Conservation (phyloP, 176 grass and related monocot species). For the Rhynchospora tenuis region DNA sequence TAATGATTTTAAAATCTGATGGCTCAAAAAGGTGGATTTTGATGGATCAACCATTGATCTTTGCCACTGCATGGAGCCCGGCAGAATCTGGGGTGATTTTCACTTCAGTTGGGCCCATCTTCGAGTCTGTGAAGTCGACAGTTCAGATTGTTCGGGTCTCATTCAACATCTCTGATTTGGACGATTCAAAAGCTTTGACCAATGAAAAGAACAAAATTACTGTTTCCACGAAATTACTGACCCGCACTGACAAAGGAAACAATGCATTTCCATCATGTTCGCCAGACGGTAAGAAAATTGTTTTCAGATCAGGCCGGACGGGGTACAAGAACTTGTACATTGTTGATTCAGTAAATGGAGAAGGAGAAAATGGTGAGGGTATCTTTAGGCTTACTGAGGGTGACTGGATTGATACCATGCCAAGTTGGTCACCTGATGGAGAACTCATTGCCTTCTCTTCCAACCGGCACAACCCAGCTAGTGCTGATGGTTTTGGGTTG, state of each 20-base stretch:
- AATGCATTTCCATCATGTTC: constrained; percentile 82
- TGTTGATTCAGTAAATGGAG: constrained; percentile 51
- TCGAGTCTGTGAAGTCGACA: constrained; percentile 64
- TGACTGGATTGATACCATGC: constrained; percentile 96
- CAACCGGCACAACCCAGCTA: constrained; percentile 65
- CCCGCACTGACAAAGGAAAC: constrained; percentile 54
- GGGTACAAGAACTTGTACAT: constrained; percentile 95
- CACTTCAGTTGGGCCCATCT: constrained; percentile 78
- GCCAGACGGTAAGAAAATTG: constrained; percentile 68
- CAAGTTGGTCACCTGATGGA: constrained; percentile 80
- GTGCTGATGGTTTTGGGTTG: constrained; percentile 54
- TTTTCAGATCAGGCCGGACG: constrained; percentile 76
- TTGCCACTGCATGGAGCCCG: constrained; percentile 76
- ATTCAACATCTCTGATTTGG: constrained; percentile 50
- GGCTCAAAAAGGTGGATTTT: constrained; percentile 61
- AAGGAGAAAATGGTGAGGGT: constrained; percentile 15
- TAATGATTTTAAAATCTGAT: constrained; percentile 45
- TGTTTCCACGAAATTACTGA: constrained; percentile 36
- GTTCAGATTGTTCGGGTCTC: constrained; percentile 65
- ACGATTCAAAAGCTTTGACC: not conserved
- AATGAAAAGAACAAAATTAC: constrained; percentile 2
- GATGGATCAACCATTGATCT: constrained; percentile 38
- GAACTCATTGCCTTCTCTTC: constrained; percentile 85
- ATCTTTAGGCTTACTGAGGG: constrained; percentile 56
- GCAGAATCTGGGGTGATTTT: constrained; percentile 52